A percentile compares a stretch with the other conserved stretches of the same genome.
These are phyloP conservation scores for Kurtzmaniella quercitrusa DNA, from an alignment of 1,139 yeast genomes.

Conservation along the genomic window DNA sequence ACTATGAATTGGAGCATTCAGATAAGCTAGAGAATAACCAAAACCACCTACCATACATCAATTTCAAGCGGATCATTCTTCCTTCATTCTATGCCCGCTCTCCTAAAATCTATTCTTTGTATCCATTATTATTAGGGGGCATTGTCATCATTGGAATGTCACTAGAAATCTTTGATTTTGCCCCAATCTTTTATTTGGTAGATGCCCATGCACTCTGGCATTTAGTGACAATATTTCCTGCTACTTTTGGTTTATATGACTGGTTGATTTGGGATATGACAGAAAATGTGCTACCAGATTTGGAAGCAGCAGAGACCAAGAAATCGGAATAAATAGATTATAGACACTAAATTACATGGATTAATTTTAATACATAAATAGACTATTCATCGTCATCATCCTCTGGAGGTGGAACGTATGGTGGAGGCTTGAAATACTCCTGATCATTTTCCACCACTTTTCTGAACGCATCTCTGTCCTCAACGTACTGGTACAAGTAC, in stretches of 20 bases:
- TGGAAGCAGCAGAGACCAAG: slow-evolving; percentile 9
- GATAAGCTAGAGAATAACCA: slow-evolving; percentile 1
- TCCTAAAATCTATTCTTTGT: slow-evolving; percentile 38
- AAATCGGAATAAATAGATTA: neutral
- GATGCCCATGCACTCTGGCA: slow-evolving; percentile 98
- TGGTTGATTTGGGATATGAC: slow-evolving; percentile 45
- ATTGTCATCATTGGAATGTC: slow-evolving; percentile 70
- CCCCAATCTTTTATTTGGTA: slow-evolving; percentile 58
- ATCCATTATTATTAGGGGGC: slow-evolving; percentile 43
- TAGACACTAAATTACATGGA: no score
- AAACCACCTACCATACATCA: slow-evolving; percentile 26
- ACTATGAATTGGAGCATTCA: slow-evolving; percentile 17
- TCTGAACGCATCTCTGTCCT: slow-evolving; percentile 58
- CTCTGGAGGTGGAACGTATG: slow-evolving; percentile 37
- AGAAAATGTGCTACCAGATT: slow-evolving; percentile 28
- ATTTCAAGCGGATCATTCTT: slow-evolving; percentile 19
- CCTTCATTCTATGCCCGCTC: slow-evolving; percentile 33
- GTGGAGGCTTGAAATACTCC: slow-evolving; percentile 65
- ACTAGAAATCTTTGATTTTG: slow-evolving; percentile 84
- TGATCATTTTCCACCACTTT: slow-evolving; percentile 63
- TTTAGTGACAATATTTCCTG: slow-evolving; percentile 67
- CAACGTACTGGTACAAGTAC: slow-evolving; percentile 73
- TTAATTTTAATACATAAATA: no score
- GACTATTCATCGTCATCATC: slow-evolving; percentile 19
- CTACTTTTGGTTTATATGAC: slow-evolving; percentile 42